Evolutionary conservation across 768 basidiomycete species (phyloP).

Genomic region (Chalciporus piperatus): DNA sequence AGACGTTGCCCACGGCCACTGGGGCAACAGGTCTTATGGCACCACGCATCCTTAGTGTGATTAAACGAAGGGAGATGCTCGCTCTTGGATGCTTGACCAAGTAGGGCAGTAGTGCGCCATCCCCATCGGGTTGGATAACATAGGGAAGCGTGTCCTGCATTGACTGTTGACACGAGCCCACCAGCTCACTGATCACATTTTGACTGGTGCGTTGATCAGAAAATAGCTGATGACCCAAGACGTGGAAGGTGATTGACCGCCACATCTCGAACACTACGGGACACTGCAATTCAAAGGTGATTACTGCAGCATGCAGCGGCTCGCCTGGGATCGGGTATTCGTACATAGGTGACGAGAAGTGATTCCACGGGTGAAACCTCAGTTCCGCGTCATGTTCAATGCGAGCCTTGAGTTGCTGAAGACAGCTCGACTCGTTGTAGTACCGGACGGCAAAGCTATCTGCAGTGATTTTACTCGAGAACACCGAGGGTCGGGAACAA

Average conservation of each 20-base stretch:
- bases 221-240: conserved; percentile 32
- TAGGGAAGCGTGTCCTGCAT: background rate
- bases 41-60: conserved; percentile 31
- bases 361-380: conserved; percentile 9
- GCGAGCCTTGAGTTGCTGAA: conserved; percentile 22
- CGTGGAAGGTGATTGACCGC: conserved; percentile 33
- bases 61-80: conserved; percentile 5
- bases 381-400: conserved; percentile 28
- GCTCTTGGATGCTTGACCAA: background rate
- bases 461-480: conserved; percentile 17
- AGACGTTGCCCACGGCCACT: conserved; percentile 15
- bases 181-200: background rate
- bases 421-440: conserved; percentile 22
- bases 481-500: conserved; percentile 27
- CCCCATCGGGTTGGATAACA: conserved; percentile 4
- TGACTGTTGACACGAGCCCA: too few relatives aligned
- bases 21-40: conserved; percentile 27
- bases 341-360: conserved; percentile 25
- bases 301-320: conserved; percentile 15
- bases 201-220: background rate
- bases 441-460: conserved; percentile 35
- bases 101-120: background rate
- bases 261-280: conserved; percentile 37
- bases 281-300: conserved; percentile 39
- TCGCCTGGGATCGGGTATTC: conserved; percentile 42